phyloP scores from a whole-genome alignment of 345 rosid species.

The Aquilaria yunnanensis region DNA sequence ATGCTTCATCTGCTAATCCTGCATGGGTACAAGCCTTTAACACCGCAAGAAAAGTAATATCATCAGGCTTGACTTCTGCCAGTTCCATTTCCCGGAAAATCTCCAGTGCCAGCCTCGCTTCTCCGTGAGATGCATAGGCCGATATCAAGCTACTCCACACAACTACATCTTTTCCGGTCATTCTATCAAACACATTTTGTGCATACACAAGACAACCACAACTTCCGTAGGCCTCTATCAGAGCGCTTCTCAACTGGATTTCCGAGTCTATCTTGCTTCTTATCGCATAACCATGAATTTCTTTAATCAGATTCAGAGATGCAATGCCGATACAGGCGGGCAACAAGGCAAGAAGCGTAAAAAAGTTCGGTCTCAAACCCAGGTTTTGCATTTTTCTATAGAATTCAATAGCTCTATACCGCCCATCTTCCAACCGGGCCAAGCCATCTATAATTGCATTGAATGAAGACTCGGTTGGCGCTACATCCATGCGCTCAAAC shows the following conservation, averaged over 20 bases:
- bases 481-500: slow-evolving; percentile 39
- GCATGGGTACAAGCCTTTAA: slow-evolving; percentile 66
- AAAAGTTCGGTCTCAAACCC: slow-evolving; percentile 45
- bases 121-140: slow-evolving; percentile 57
- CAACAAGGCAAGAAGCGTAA: slow-evolving; percentile 51
- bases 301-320: slow-evolving; percentile 34
- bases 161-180: slow-evolving; percentile 49
- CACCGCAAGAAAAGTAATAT: slow-evolving; percentile 47
- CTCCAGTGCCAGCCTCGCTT: slow-evolving; percentile 39
- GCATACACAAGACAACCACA: slow-evolving; percentile 41
- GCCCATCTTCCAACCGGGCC: slow-evolving; percentile 35
- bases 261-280: slow-evolving; percentile 39
- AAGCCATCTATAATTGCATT: slow-evolving; percentile 45
- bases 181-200: slow-evolving; percentile 24
- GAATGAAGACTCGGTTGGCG: slow-evolving; percentile 44
- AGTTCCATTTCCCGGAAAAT: slow-evolving; percentile 50
- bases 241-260: slow-evolving; percentile 42
- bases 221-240: slow-evolving; percentile 57
- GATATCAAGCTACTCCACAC: slow-evolving; percentile 70
- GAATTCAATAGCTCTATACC: slow-evolving; percentile 36
- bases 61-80: slow-evolving; percentile 45
- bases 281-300: slow-evolving; percentile 48
- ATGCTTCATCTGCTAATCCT: slow-evolving; percentile 57
- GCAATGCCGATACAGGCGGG: slow-evolving; percentile 41
- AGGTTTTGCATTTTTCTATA: slow-evolving; percentile 42